Evolutionary conservation across 306 rosid genomes (phyloP).

Genomic region (Vachellia collinsii): DNA sequence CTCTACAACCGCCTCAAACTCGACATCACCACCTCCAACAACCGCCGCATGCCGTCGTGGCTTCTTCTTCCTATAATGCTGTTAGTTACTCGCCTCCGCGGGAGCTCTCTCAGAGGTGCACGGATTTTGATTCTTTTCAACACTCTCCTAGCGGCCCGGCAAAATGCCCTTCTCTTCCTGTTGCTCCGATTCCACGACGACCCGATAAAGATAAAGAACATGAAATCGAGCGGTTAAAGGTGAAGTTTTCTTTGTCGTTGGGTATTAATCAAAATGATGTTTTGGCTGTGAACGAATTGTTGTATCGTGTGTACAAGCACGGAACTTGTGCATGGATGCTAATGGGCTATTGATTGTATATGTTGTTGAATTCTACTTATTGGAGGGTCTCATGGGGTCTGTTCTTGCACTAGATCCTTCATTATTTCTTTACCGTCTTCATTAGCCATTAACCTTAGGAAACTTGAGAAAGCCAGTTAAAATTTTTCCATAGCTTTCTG

Average conservation of each 20-base stretch:
- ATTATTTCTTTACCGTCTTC: not conserved
- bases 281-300: not conserved
- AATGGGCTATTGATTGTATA: not conserved
- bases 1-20: constrained; percentile 20
- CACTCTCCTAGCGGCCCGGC: constrained; percentile 30
- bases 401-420: not conserved
- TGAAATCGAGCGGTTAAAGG: constrained; percentile 69
- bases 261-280: not conserved
- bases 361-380: constrained; percentile 3
- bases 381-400: not conserved
- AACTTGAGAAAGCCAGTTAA: not conserved
- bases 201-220: constrained; percentile 44
- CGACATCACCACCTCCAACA: constrained; percentile 36
- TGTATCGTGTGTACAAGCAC: not conserved
- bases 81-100: constrained; percentile 77
- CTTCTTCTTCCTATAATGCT: not conserved
- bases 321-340: not conserved
- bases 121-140: constrained; percentile 23
- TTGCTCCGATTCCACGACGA: constrained; percentile 33
- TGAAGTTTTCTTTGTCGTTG: constrained; percentile 17
- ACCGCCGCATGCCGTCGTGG: constrained; percentile 7
- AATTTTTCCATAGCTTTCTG: not conserved
- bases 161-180: constrained; percentile 36
- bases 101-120: constrained; percentile 66
- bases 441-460: not conserved